phyloP scores from a whole-genome alignment of 169 alveolate species.

The Eimeria sp. region DNA sequence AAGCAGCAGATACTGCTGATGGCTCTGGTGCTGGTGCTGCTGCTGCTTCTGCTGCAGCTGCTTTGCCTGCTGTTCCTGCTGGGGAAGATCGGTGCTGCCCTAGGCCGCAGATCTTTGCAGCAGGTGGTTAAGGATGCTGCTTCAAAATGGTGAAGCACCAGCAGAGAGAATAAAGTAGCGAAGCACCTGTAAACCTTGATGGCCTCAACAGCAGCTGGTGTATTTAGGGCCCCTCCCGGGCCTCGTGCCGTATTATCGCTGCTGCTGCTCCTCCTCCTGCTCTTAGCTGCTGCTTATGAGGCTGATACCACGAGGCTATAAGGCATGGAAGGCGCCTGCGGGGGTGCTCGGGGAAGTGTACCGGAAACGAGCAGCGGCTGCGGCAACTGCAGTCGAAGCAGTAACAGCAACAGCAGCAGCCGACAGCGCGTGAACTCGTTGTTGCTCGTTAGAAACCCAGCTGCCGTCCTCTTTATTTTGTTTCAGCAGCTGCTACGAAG shows the following conservation, averaged over 20 bases:
- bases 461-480: neutral
- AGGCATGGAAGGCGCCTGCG: too few species aligned
- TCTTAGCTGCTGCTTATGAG: too few species aligned
- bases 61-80: neutral
- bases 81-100: neutral
- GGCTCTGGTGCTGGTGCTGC: constrained; percentile 40
- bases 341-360: too few species aligned
- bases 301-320: too few species aligned
- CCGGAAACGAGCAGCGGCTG: neutral
- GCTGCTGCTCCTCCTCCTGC: too few species aligned
- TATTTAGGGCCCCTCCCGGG: too few species aligned
- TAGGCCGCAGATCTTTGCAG: neutral
- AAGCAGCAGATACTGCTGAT: neutral
- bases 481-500: neutral
- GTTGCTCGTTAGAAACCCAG: neutral
- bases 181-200: neutral
- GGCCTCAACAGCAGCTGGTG: neutral
- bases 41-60: neutral
- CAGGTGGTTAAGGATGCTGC: neutral
- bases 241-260: too few species aligned
- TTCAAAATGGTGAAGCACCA: neutral
- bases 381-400: neutral
- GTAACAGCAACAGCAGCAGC: constrained; percentile 15
- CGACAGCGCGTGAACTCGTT: neutral
- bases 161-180: neutral